Conservation (phyloP, 2,329 filamentous ascomycete genomes). For the Pseudogymnoascus sp. region DNA sequence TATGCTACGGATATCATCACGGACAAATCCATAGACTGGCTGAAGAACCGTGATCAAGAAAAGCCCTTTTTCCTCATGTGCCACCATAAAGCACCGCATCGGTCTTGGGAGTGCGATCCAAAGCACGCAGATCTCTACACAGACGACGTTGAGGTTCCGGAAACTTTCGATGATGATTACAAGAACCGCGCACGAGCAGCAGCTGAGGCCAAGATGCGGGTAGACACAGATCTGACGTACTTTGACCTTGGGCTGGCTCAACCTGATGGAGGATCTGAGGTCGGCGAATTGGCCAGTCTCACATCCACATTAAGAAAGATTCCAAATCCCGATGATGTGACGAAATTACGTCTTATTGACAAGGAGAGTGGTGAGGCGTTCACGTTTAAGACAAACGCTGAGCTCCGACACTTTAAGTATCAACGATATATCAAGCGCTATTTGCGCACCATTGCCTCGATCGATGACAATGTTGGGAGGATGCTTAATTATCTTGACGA, state of each 20-base stretch:
- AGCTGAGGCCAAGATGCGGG: slow-evolving; percentile 41
- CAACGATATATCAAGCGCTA: slow-evolving; percentile 50
- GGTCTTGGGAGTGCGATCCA: slow-evolving; percentile 42
- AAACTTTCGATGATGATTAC: slow-evolving; percentile 46
- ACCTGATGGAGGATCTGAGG: slow-evolving; percentile 37
- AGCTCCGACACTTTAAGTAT: slow-evolving; percentile 46
- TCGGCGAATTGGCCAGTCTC: slow-evolving; percentile 31
- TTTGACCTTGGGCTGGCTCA: slow-evolving; percentile 43
- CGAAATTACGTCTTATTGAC: slow-evolving; percentile 33
- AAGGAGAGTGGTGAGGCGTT: slow-evolving; percentile 39
- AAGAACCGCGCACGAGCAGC: slow-evolving; percentile 44
- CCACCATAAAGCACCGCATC: slow-evolving; percentile 48
- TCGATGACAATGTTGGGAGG: slow-evolving; percentile 45
- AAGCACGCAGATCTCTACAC: slow-evolving; percentile 42
- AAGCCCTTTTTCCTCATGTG: slow-evolving; percentile 48
- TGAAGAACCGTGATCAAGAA: slow-evolving; percentile 28
- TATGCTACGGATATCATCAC: slow-evolving; percentile 47
- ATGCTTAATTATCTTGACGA: slow-evolving; percentile 39
- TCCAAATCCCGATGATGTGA: slow-evolving; percentile 29
- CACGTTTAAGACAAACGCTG: slow-evolving; percentile 33
- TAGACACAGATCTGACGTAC: slow-evolving; percentile 44
- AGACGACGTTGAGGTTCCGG: slow-evolving; percentile 38
- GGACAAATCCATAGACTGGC: slow-evolving; percentile 38
- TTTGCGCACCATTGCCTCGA: slow-evolving; percentile 41
- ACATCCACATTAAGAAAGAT: slow-evolving; percentile 30